Conservation (phyloP, 73 alveolate species). For the Tetrahymena malaccensis region DNA sequence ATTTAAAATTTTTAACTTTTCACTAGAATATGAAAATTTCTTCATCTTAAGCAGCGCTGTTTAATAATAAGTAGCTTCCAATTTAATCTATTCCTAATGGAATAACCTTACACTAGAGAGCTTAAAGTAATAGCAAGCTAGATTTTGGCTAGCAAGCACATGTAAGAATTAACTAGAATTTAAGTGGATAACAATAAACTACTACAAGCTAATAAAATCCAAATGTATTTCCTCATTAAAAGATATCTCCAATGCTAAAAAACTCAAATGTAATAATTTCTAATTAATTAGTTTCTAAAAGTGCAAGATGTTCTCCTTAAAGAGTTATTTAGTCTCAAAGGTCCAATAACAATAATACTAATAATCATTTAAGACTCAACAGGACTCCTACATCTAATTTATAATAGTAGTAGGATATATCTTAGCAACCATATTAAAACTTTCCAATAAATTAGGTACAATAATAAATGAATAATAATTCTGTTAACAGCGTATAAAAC, state of each 20-base stretch:
- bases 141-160: background rate
- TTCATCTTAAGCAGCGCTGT: background rate
- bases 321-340: background rate
- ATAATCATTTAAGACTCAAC: background rate
- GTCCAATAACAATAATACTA: background rate
- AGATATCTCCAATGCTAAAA: background rate
- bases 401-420: background rate
- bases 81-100: background rate
- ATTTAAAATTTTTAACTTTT: too few relatives aligned
- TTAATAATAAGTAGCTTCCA: background rate
- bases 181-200: background rate
- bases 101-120: background rate
- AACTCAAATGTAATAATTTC: background rate
- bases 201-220: background rate
- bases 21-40: background rate
- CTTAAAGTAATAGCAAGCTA: background rate
- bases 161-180: background rate
- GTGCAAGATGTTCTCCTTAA: background rate
- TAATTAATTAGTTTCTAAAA: background rate
- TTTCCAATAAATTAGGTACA: background rate
- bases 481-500: background rate
- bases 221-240: background rate
- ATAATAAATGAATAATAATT: too few relatives aligned
- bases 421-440: background rate
- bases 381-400: background rate